phyloP scores from a whole-genome alignment of 495 filamentous ascomycete genomes.

The Cenococcum geophilum region DNA sequence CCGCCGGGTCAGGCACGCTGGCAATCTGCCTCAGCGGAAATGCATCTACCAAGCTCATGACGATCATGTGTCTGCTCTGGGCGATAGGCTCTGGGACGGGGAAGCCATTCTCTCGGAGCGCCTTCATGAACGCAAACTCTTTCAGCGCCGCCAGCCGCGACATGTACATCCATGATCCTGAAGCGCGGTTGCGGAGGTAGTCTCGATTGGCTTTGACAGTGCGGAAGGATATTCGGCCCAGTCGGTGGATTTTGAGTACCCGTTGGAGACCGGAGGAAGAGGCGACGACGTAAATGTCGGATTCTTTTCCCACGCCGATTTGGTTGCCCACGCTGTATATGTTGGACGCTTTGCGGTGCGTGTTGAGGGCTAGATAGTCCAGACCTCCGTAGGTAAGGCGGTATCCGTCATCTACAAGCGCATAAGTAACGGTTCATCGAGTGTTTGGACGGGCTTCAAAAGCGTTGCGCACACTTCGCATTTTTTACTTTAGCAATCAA shows the following conservation, averaged over 20 bases:
- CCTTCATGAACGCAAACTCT: constrained; percentile 89
- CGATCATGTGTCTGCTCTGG: constrained; percentile 86
- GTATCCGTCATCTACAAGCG: constrained; percentile 78
- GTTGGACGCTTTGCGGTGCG: constrained; percentile 66
- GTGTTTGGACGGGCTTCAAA: neutral
- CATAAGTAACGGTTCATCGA: constrained; percentile 4
- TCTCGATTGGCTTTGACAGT: constrained; percentile 92
- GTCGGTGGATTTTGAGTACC: constrained; percentile 87
- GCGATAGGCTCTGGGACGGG: constrained; percentile 79
- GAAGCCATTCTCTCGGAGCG: constrained; percentile 73
- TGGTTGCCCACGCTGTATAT: constrained; percentile 92
- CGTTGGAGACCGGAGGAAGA: constrained; percentile 51
- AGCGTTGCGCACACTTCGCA: constrained; percentile 60
- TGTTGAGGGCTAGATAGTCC: constrained; percentile 90
- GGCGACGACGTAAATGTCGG: constrained; percentile 89
- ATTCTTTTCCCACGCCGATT: constrained; percentile 95
- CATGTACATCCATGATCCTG: constrained; percentile 95
- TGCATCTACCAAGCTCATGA: constrained; percentile 87
- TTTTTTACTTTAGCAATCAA: constrained; percentile 91
- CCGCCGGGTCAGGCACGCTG: constrained; percentile 67
- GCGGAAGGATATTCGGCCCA: constrained; percentile 95
- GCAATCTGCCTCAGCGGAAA: constrained; percentile 84
- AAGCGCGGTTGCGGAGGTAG: constrained; percentile 76
- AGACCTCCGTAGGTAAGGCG: constrained; percentile 93
- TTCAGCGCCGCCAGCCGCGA: constrained; percentile 84